Evolutionary conservation across 2,329 filamentous ascomycete species (phyloP).

Genomic region (Alternaria gaisen): DNA sequence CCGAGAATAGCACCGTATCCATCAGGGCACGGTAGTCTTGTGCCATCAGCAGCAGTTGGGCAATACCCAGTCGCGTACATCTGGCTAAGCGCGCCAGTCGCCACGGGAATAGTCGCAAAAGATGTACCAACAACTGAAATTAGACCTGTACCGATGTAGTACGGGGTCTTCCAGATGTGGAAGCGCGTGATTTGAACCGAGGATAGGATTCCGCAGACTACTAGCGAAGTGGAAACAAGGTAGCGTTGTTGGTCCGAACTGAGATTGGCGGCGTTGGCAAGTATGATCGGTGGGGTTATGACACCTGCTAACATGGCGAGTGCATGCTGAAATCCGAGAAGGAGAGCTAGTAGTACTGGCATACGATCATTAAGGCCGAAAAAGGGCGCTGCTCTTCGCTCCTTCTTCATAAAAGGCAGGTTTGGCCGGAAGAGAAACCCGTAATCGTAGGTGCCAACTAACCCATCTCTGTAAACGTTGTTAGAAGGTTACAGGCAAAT

Average conservation of each 20-base stretch:
- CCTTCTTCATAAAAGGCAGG: conserved; percentile 80
- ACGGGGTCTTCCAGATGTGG: conserved; percentile 74
- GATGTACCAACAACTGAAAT: conserved; percentile 83
- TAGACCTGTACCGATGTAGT: conserved; percentile 72
- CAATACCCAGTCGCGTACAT: conserved; percentile 81
- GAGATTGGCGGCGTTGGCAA: conserved; percentile 73
- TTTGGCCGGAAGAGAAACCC: conserved; percentile 83
- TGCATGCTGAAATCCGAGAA: conserved; percentile 82
- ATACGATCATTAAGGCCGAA: conserved; percentile 84
- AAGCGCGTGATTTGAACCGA: conserved; percentile 79
- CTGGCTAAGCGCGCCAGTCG: conserved; percentile 74
- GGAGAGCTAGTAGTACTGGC: conserved; percentile 75
- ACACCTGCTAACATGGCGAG: conserved; percentile 74
- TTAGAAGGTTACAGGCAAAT: conserved; percentile 1
- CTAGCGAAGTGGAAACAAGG: conserved; percentile 78
- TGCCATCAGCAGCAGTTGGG: conserved; percentile 67
- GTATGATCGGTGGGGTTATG: conserved; percentile 80
- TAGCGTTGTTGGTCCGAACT: conserved; percentile 71
- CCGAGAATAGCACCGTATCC: conserved; percentile 80
- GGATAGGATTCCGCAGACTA: conserved; percentile 79
- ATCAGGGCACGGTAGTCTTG: conserved; percentile 75
- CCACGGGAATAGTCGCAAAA: conserved; percentile 78
- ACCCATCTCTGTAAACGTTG: conserved; percentile 65
- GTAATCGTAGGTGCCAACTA: conserved; percentile 90
- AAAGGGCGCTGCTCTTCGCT: conserved; percentile 72